phyloP scores from a whole-genome alignment of 208 protist genomes.

The Acanthamoeba lugdunensis region DNA sequence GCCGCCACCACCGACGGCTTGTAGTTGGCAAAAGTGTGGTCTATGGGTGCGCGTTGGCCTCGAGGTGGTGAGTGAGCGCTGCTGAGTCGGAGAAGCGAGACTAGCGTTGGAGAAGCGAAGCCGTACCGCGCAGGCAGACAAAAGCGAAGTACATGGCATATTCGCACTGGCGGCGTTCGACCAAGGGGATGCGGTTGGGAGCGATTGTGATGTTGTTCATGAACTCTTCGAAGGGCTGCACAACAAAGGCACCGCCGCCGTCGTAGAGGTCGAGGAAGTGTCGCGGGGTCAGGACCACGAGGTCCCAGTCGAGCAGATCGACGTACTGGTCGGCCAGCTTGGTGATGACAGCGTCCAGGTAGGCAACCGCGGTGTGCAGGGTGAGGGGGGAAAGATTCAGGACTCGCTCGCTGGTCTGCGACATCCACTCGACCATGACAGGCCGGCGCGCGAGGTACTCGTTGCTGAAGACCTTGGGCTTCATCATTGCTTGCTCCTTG shows the following conservation, averaged over 20 bases:
- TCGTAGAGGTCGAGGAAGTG: constrained; percentile 43
- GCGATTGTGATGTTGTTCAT: constrained; percentile 9
- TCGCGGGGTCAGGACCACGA: constrained; percentile 8
- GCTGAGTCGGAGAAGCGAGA: neutral
- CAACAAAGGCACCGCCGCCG: neutral
- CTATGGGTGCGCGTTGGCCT: neutral
- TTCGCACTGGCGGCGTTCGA: neutral
- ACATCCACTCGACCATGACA: constrained; percentile 22
- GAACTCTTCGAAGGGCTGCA: constrained; percentile 21
- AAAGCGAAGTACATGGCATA: constrained; percentile 8
- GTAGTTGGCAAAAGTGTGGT: constrained; percentile 13
- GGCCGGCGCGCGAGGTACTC: neutral
- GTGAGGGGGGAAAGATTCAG: neutral
- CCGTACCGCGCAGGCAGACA: constrained; percentile 20
- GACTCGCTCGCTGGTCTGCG: neutral
- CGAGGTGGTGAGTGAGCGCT: no score
- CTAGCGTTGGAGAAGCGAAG: no score
- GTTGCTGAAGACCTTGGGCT: neutral
- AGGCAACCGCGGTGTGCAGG: constrained; percentile 8
- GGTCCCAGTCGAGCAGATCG: constrained; percentile 30
- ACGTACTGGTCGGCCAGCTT: constrained; percentile 23
- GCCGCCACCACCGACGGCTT: neutral
- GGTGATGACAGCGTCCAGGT: neutral
- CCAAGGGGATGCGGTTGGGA: neutral
- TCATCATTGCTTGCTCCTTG: neutral